A percentile compares a stretch with the other conserved stretches of the same genome.
Conservation (phyloP, 2,329 filamentous ascomycete genomes). For the Chaetomium sp. region DNA sequence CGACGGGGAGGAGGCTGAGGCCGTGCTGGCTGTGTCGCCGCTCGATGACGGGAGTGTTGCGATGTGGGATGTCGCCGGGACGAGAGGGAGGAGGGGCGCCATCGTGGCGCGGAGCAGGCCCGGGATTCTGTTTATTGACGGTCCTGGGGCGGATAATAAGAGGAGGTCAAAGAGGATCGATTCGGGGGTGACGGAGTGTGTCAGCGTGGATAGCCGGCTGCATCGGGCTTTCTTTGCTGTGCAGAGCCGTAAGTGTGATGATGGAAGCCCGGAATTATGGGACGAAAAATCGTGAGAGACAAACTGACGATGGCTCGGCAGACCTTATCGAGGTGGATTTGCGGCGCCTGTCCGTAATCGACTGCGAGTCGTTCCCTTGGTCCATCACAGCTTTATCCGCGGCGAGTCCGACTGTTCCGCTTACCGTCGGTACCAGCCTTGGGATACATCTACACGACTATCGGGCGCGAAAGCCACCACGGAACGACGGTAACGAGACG, state of each 20-base stretch:
- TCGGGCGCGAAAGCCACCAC: conserved; percentile 48
- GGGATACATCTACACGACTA: conserved; percentile 84
- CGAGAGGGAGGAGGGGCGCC: conserved; percentile 56
- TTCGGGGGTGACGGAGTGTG: conserved; percentile 74
- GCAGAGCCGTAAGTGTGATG: conserved; percentile 59
- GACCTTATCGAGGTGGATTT: conserved; percentile 82
- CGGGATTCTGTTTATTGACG: conserved; percentile 66
- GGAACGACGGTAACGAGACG: conserved; percentile 42
- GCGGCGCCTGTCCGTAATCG: conserved; percentile 68
- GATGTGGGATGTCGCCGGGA: conserved; percentile 75
- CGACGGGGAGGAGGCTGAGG: conserved; percentile 49
- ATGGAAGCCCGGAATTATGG: background rate
- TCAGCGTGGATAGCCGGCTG: conserved; percentile 71
- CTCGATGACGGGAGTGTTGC: conserved; percentile 87
- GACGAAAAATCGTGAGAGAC: background rate
- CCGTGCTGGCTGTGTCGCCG: conserved; percentile 68
- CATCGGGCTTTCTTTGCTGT: conserved; percentile 79
- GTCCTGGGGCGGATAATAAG: conserved; percentile 48
- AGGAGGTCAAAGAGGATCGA: conserved; percentile 66
- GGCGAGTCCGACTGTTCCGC: conserved; percentile 63
- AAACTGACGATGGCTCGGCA: conserved; percentile 34
- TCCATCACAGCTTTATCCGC: conserved; percentile 82
- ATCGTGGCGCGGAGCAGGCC: conserved; percentile 67
- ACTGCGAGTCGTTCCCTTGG: conserved; percentile 73
- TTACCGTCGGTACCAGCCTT: conserved; percentile 81